Evolutionary conservation across 768 basidiomycete species (phyloP).

Genomic region (Scleroderma bovista): DNA sequence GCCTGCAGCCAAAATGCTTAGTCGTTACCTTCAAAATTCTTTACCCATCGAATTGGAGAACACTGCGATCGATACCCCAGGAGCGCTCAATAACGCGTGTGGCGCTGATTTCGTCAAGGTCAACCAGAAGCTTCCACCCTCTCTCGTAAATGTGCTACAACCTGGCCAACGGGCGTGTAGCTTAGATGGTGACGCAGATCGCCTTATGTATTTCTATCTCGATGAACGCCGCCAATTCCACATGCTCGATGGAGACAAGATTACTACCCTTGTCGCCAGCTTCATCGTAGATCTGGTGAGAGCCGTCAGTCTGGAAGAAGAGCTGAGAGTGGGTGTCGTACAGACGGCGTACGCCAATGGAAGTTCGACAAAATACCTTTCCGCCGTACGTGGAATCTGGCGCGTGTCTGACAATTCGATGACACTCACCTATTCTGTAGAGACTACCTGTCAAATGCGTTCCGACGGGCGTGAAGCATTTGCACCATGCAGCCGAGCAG

Average conservation of each 20-base stretch:
- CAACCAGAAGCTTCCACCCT: conserved; percentile 78
- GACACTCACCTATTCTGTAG: conserved; percentile 36
- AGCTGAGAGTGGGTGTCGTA: conserved; percentile 86
- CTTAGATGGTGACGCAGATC: conserved; percentile 95
- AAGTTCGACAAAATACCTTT: conserved; percentile 88
- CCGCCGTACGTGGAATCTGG: conserved; percentile 47
- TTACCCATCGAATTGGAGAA: conserved; percentile 69
- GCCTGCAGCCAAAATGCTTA: conserved; percentile 57
- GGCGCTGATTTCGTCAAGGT: conserved; percentile 99
- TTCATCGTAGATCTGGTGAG: conserved; percentile 90
- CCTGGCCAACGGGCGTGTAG: conserved; percentile 84
- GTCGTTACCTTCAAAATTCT: conserved; percentile 50
- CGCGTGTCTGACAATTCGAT: too few species aligned
- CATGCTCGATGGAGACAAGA: conserved; percentile 98
- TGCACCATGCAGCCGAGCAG: conserved; percentile 94
- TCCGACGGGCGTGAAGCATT: conserved; percentile 94
- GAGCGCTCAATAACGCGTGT: conserved; percentile 79
- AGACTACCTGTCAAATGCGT: conserved; percentile 93
- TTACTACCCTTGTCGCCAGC: conserved; percentile 86
- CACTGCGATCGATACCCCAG: conserved; percentile 54
- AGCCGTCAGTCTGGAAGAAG: conserved; percentile 70
- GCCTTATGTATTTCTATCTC: conserved; percentile 92
- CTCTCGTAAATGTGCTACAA: conserved; percentile 54
- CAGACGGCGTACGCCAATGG: conserved; percentile 99
- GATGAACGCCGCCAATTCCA: conserved; percentile 75